Base-by-base conservation (phyloP, 164 flowering plant species). In the Akebia trifoliata region DNA sequence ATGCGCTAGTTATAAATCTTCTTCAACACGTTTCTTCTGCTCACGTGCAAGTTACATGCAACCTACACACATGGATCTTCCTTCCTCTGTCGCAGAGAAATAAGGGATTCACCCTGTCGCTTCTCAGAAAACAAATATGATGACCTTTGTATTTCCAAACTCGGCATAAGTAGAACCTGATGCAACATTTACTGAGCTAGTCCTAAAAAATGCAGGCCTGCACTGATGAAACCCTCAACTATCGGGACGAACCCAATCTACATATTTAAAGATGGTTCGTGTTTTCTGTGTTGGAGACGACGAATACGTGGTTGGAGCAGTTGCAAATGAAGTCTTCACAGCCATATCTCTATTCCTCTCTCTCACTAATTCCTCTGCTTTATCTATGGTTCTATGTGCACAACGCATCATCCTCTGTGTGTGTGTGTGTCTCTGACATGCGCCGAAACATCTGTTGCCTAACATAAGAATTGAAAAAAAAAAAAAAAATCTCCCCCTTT, bases 81-180 rank as follows among this genome's bases (percentile, higher is more conserved):
- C n/a, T n/a, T n/a, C n/a, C n/a, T n/a, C n/a, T n/a, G n/a, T n/a
- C n/a, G n/a, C n/a, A n/a, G n/a, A n/a, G n/a, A n/a, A n/a, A n/a
- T n/a, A n/a, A n/a, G n/a, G n/a, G n/a, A n/a, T n/a, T n/a, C n/a
- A n/a, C n/a, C n/a, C n/a, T n/a, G n/a, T n/a, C n/a, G n/a, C n/a
- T n/a, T n/a, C n/a, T n/a, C n/a, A n/a, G n/a, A n/a, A n/a, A n/a
- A 93, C 90, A 0, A 97, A 93, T 31, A 93, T 97, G 34, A 93
- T 90, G 54, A 93, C 99, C 71, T 87, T 90, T 35, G 96, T 93
- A 61, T 79, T 83, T 38, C 97, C 97, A 54, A 93, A 83, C 64
- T 90, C 99, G 0, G 87, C 97, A 70, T 84, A 90, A 65, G 99
- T 94, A 63, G 99, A 93, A 60, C 97, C 99, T 60, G 96, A 70